Evolutionary conservation across 2,329 filamentous ascomycete genomes (phyloP), one percentile per base, ranked within the genome.

Genomic region (Alternaria ventricosa): DNA sequence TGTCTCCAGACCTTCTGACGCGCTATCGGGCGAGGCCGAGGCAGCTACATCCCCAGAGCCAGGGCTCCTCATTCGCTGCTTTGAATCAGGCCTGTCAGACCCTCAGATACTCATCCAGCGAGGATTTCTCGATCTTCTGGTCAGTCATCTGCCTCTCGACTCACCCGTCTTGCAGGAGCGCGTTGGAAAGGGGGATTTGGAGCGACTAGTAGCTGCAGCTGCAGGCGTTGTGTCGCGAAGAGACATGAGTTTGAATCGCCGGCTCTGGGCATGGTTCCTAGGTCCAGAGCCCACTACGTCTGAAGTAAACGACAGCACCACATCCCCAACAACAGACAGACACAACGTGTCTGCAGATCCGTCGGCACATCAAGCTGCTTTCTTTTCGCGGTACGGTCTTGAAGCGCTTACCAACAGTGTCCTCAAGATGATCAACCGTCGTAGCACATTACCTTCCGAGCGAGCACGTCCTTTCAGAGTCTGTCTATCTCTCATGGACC

Each of bases 171-270:
- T 99, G 9, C 94, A 96, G 77, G 86, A 87, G 15, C 87, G 87
- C 49, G 91, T 95, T 36, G 91, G 91, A 64, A 78, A 86, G 6
- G 86, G 87, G 33, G 96, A 99, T 74, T 84, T 97, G 18, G 90
- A 97, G 75, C 87, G 93, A 3, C 85, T 99, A 3, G 86, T 97
- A 30, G 87, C 89, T 61, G 92, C 95, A 15, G 94, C 95, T 6
- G 89, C 90, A n/a, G 90, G 92, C 2, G 94, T 99, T 20, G 93
- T 98, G 1, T 90, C 90, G 20, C 88, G 96, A 54, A 89, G 94
- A 80, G 96, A 99, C 68, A 99, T 99, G 96, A 97, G 95, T 76
- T 83, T 99, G 53, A 99, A 99, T 78, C 86, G 96, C 71, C 88
- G 96, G 41, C 83, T 99, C n/a, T 98, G 95, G 94, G 89, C 92